Percentiles rank a stretch among this genome's conserved stretches.
Conservation (phyloP, 2,329 filamentous ascomycete species). For the Thelonectria discophora region DNA sequence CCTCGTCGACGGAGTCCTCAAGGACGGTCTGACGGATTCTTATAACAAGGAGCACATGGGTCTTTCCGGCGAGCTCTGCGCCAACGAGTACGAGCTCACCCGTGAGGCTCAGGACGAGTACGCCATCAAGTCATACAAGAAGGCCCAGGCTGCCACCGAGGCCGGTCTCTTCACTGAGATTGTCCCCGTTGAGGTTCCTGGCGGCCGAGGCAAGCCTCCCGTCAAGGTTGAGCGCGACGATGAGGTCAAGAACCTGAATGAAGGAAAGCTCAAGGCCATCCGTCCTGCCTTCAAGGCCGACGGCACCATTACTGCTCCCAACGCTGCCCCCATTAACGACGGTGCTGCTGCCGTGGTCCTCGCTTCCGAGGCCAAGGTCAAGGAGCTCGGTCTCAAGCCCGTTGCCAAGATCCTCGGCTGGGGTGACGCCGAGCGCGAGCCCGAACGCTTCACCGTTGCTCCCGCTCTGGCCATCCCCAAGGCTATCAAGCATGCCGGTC, state of each 20-base stretch:
- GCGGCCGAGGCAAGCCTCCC: slow-evolving; percentile 88
- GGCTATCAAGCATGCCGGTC: slow-evolving; percentile 91
- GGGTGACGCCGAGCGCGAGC: slow-evolving; percentile 91
- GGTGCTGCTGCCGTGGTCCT: slow-evolving; percentile 92
- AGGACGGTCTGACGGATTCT: slow-evolving; percentile 93
- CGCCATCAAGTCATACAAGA: slow-evolving; percentile 93
- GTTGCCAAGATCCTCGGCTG: slow-evolving; percentile 97
- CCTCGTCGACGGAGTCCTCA: slow-evolving; percentile 89
- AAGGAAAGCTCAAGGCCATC: slow-evolving; percentile 83
- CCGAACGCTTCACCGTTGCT: slow-evolving; percentile 94
- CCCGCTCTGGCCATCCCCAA: slow-evolving; percentile 96
- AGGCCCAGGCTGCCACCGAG: slow-evolving; percentile 86
- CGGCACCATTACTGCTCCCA: slow-evolving; percentile 94
- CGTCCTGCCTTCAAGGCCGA: slow-evolving; percentile 83
- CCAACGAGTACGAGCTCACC: slow-evolving; percentile 80
- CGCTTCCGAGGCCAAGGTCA: slow-evolving; percentile 91
- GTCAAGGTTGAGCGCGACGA: slow-evolving; percentile 86
- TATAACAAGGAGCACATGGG: slow-evolving; percentile 99
- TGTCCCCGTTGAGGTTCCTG: slow-evolving; percentile 85
- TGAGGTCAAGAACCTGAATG: slow-evolving; percentile 93
- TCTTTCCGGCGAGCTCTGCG: slow-evolving; percentile 90
- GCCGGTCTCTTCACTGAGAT: slow-evolving; percentile 90
- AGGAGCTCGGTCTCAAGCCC: slow-evolving; percentile 89
- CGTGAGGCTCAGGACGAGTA: slow-evolving; percentile 94
- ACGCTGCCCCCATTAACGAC: slow-evolving; percentile 95